Evolutionary conservation across 495 filamentous ascomycete species (phyloP), one percentile per base, ranked within the genome.

Genomic region (Xylaria acuta): DNA sequence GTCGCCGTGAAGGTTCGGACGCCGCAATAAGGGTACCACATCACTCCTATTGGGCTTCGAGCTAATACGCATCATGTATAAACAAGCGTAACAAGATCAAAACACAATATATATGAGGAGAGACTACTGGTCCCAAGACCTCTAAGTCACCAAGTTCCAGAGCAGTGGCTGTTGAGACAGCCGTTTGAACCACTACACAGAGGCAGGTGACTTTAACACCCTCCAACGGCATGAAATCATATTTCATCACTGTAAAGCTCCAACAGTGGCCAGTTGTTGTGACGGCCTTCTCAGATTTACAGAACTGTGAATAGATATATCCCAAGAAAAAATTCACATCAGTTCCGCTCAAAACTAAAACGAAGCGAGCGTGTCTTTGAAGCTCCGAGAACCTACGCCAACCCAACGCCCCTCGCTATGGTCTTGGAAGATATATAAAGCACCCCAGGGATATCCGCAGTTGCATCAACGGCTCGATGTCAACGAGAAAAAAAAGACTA

Each of bases 371-470:
- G 63, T 60, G 27, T 56, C 41, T 43, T 30, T 66, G 30, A 49
- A 45, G 45, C 22, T 34, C 56, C 5, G 5, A 62, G 25, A 54
- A 56, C 34, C 59, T 22, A 36, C 63, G 70, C 63, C 62, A 27
- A 25, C 40, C 62, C 41, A 72, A 72, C 70, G 70, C 70, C 70
- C 63, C 53, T 54, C 49, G 70, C 63, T 64, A 67, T 72, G 45
- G 40, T 49, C 47, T 65, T 32, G 14, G 45, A 62, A 60, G 20
- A 58, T 11, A 58, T 25, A 53, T 64, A 20, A 66, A 56, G 30
- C 38, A 38, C 40, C 9, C 62, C 18, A 34, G 40, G 59, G 41
- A 64, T 72, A 72, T 59, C 51, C 38, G 51, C 30, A 41, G 69
- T 53, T 20, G 34, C 20, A 40, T 32, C 18, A 66, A 67, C 18